Evolutionary conservation across 1,139 yeast species (phyloP), one percentile per base, ranked within the genome.

Genomic region (Suhomyces terraborum): DNA sequence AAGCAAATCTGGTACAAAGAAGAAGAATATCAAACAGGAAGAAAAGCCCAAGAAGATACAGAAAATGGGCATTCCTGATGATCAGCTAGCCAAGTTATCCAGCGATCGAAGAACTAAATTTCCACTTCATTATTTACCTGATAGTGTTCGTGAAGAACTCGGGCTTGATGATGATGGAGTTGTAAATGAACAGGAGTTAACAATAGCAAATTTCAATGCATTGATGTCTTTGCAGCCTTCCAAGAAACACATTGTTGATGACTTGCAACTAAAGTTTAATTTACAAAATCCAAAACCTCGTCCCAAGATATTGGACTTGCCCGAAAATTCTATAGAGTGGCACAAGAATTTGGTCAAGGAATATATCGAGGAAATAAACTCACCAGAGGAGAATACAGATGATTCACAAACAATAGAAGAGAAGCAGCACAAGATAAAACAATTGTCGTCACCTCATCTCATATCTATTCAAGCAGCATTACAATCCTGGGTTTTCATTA

Each of bases 401-500:
- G 18, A 29, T 16, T 22, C 41, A 27, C 35, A 48, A 32, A 24
- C 21, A 21, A 33, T 32, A n/a, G 27, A 18, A 9, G 29, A 35
- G 16, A 33, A 46, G 17, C 16, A 18, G 47, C 14, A 36, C 19
- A 41, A 56, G 36, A 36, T 51, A 45, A 23, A 58, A 54, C 45
- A 58, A 39, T 41, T 60, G 47, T 28, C 58, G 61, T 5, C 63
- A 2, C 26, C 31, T 5, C 37, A 41, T 2, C 32, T 58, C 4
- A 30, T 40, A 1, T 41, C 58, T 5, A 51, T 66, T 2, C 69
- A 62, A 46, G 77, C 75, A 40, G 77, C 84, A 1, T 59, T 88
- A 26, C 91, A 85, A 56, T 63, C 77, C 4, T 88, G 95, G 95
- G 68, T 79, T 6, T 88, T 88, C 52, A 62, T 87, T 35, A 87